These are phyloP conservation scores for Coffea humblotiana DNA, from an alignment of 305 asterid genomes.

Conservation along the genomic window DNA sequence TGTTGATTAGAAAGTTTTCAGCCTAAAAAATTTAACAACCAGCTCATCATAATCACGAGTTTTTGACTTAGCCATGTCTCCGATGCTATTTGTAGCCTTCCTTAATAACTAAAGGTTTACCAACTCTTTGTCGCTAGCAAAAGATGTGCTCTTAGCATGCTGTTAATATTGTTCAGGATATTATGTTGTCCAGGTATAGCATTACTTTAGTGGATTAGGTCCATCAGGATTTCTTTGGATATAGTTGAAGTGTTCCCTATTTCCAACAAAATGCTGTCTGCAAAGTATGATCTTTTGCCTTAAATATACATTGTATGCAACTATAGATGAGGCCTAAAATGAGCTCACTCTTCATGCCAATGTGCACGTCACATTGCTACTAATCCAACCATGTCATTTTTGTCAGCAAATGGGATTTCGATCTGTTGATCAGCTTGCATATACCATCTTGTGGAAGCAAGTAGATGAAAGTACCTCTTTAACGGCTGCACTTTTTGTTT, in stretches of 20 bases:
- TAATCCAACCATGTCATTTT: background rate
- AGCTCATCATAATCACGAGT: background rate
- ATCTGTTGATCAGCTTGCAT: constrained; percentile 5
- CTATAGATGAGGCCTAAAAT: background rate
- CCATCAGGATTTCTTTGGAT: background rate
- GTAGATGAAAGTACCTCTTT: background rate
- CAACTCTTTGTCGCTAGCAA: background rate
- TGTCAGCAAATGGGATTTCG: background rate
- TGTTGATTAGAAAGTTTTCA: background rate
- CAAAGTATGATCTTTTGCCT: constrained; percentile 1
- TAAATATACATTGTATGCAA: background rate
- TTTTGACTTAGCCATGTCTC: background rate
- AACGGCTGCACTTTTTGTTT: background rate
- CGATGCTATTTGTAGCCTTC: background rate
- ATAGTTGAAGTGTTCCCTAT: background rate
- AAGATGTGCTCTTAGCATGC: background rate
- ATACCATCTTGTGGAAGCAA: background rate
- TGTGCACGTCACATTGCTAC: background rate
- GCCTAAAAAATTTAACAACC: background rate
- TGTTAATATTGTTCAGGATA: background rate
- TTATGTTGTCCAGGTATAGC: background rate
- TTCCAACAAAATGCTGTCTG: background rate
- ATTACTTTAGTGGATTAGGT: background rate
- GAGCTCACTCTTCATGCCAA: background rate
- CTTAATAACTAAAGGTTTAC: background rate